Evolutionary conservation across 2,329 filamentous ascomycete species (phyloP).

Genomic region (Epichloe gansuensis): DNA sequence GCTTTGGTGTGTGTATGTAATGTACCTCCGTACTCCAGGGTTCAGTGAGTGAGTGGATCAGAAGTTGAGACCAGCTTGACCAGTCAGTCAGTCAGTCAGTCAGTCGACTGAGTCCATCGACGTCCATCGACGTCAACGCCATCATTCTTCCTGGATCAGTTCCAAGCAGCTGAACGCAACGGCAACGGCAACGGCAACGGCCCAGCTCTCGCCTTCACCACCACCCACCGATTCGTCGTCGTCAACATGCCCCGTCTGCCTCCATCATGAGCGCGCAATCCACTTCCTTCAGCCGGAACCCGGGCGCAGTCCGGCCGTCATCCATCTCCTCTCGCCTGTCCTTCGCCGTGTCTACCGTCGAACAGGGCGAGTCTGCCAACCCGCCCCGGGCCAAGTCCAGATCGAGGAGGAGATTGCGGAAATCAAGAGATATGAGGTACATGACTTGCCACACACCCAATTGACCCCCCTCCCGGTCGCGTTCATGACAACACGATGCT

Average conservation of each 20-base stretch:
- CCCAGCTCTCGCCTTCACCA: not conserved
- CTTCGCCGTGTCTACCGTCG: constrained; percentile 52
- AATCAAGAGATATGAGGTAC: constrained; percentile 89
- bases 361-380: constrained; percentile 46
- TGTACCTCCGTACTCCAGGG: too few species aligned
- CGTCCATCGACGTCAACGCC: too few species aligned
- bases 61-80: too few species aligned
- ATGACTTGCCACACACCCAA: constrained; percentile 5
- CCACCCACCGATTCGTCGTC: not conserved
- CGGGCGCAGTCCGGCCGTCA: constrained; percentile 33
- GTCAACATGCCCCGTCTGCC: constrained; percentile 26
- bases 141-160: too few species aligned
- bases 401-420: constrained; percentile 93
- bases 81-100: too few species aligned
- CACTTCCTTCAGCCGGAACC: constrained; percentile 33
- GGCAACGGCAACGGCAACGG: not conserved
- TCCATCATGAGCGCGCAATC: constrained; percentile 38
- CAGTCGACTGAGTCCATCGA: too few species aligned
- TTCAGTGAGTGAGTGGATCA: too few species aligned
- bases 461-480: not conserved
- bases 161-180: not conserved
- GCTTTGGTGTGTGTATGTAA: too few species aligned
- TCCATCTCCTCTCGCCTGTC: constrained; percentile 55
- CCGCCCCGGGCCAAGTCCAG: constrained; percentile 48
- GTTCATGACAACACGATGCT: not conserved